Evolutionary conservation across 352 stramenopile genomes (phyloP).

Genomic region (Globisporangium recalcitrans): DNA sequence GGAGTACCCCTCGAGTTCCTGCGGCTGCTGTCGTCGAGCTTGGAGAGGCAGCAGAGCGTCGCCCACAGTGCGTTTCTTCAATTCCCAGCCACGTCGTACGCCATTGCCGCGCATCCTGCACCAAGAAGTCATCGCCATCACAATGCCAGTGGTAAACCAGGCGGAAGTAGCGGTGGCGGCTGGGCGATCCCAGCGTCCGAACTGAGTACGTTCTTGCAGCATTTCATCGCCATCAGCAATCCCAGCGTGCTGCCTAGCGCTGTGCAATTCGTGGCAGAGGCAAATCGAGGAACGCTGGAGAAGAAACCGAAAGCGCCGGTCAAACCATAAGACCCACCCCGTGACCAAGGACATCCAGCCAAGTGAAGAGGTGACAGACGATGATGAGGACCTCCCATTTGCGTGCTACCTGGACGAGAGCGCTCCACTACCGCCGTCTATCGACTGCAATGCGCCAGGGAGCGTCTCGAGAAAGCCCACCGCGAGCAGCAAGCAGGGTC

Average conservation of each 20-base stretch:
- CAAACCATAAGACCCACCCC: neutral
- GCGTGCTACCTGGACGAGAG: slow-evolving; percentile 17
- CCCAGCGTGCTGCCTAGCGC: slow-evolving; percentile 26
- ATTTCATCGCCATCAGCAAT: slow-evolving; percentile 18
- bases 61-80: slow-evolving; percentile 16
- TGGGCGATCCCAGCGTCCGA: slow-evolving; percentile 26
- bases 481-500: neutral
- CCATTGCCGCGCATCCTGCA: neutral
- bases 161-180: neutral
- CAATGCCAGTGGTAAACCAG: neutral
- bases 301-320: slow-evolving; percentile 18
- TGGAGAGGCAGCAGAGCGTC: slow-evolving; percentile 14
- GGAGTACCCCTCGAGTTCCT: slow-evolving; percentile 17
- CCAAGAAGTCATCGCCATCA: neutral
- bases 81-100: slow-evolving; percentile 18
- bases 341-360: neutral
- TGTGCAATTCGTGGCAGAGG: slow-evolving; percentile 21
- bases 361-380: neutral
- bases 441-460: slow-evolving; percentile 19
- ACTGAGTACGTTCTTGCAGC: slow-evolving; percentile 21
- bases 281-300: slow-evolving; percentile 18
- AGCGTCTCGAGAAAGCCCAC: slow-evolving; percentile 14
- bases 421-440: slow-evolving; percentile 3
- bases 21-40: slow-evolving; percentile 13
- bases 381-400: slow-evolving; percentile 1